Evolutionary conservation across 306 rosid species (phyloP).

Genomic region (Gastrolobium bilobum): DNA sequence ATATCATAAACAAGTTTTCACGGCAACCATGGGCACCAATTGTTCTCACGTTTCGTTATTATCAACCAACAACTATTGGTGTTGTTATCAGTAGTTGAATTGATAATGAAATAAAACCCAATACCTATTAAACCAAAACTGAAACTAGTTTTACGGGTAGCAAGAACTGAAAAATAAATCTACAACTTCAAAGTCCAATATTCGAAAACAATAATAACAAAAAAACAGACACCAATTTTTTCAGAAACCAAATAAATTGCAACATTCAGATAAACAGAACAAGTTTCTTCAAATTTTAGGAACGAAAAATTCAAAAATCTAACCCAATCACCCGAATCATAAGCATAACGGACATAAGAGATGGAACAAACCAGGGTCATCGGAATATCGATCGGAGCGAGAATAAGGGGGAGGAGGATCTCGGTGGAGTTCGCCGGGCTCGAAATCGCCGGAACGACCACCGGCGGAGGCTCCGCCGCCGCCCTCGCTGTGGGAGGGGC

Average conservation of each 20-base stretch:
- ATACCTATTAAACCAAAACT: conserved; percentile 1
- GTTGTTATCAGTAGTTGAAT: not conserved
- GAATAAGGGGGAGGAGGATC: conserved; percentile 55
- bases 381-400: conserved; percentile 58
- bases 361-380: conserved; percentile 53
- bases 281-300: not conserved
- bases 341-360: not conserved
- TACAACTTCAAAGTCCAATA: not conserved
- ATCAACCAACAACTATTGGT: conserved; percentile 3
- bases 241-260: not conserved
- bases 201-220: conserved; percentile 5
- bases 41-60: not conserved
- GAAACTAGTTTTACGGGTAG: no score
- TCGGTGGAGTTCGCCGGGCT: conserved; percentile 56
- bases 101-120: conserved; percentile 1
- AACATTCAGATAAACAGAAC: not conserved
- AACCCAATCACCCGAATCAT: not conserved
- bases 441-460: conserved; percentile 48
- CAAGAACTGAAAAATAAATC: not conserved
- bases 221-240: not conserved
- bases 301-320: not conserved
- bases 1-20: not conserved
- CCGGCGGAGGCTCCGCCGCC: conserved; percentile 18
- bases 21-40: not conserved
- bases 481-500: conserved; percentile 54